These are phyloP conservation scores for Euphorbia tirucalli DNA, from an alignment of 345 rosid genomes.

Conservation along the genomic window DNA sequence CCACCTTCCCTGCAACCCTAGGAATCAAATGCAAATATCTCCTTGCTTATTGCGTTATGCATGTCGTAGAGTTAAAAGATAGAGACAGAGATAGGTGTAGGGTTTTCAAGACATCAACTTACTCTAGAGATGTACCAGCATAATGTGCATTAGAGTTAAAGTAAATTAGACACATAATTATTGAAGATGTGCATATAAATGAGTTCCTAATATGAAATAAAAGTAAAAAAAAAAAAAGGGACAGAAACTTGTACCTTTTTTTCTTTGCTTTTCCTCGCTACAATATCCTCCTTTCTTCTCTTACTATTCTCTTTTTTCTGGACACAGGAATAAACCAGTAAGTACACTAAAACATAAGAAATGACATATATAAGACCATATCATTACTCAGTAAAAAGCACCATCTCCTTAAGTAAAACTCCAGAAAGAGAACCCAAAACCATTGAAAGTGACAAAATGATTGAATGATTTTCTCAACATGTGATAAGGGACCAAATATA, in stretches of 20 bases:
- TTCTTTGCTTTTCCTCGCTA: constrained; percentile 52
- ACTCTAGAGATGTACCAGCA: background rate
- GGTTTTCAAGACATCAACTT: background rate
- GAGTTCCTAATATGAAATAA: background rate
- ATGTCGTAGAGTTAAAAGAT: background rate
- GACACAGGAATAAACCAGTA: constrained; percentile 17
- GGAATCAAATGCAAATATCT: background rate
- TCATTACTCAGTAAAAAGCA: background rate
- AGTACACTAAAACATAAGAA: background rate
- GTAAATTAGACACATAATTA: background rate
- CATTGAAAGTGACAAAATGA: background rate
- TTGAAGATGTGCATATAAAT: background rate
- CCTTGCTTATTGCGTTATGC: background rate
- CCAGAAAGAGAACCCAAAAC: constrained; percentile 9
- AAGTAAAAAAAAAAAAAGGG: no score
- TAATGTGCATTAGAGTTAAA: background rate
- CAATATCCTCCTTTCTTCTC: constrained; percentile 66
- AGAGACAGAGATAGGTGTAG: background rate
- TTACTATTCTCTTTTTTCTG: constrained; percentile 69
- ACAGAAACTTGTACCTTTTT: constrained; percentile 45
- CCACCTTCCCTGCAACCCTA: background rate
- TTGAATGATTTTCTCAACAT: background rate
- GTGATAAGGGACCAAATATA: background rate
- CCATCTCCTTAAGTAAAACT: background rate
- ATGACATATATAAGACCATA: background rate